A percentile compares a stretch with the other conserved stretches of the same genome.
Conservation (phyloP, 192 early-diverging fungal species). For the Coemansia sp. region DNA sequence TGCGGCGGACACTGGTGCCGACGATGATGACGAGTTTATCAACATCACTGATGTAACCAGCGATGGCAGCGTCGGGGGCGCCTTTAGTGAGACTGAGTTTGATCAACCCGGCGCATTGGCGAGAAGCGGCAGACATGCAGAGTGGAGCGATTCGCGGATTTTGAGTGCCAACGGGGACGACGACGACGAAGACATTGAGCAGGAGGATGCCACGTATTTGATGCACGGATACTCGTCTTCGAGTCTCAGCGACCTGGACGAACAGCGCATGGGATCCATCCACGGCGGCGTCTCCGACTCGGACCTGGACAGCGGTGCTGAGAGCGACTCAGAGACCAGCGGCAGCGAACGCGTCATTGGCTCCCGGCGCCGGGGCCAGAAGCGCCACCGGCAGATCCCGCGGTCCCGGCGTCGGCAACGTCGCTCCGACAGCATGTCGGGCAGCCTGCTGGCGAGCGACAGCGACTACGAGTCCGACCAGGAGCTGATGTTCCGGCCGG, state of each 20-base stretch:
- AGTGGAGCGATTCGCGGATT: constrained; percentile 31
- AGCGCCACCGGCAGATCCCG: not conserved
- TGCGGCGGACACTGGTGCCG: not conserved
- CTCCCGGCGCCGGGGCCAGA: not conserved
- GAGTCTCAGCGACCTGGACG: constrained; percentile 46
- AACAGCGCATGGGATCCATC: constrained; percentile 19
- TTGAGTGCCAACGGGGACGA: constrained; percentile 6
- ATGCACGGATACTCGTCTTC: constrained; percentile 25
- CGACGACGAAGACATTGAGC: constrained; percentile 35
- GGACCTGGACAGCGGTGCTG: constrained; percentile 35
- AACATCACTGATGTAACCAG: constrained; percentile 51
- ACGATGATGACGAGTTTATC: constrained; percentile 40
- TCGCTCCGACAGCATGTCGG: not conserved
- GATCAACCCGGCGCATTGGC: constrained; percentile 8
- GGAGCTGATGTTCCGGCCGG: constrained; percentile 39
- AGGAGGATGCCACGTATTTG: constrained; percentile 36
- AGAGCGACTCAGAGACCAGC: constrained; percentile 39
- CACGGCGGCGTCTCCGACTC: constrained; percentile 1
- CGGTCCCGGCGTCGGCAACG: not conserved
- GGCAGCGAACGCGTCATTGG: not conserved
- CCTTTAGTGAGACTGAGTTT: constrained; percentile 43
- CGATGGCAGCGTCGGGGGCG: constrained; percentile 18
- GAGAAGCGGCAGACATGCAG: not conserved
- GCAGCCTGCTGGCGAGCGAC: not conserved
- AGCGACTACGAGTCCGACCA: constrained; percentile 30